Evolutionary conservation across 176 grass and related monocot species (phyloP), one percentile per base, ranked within the genome.

Genomic region (Canna indica): DNA sequence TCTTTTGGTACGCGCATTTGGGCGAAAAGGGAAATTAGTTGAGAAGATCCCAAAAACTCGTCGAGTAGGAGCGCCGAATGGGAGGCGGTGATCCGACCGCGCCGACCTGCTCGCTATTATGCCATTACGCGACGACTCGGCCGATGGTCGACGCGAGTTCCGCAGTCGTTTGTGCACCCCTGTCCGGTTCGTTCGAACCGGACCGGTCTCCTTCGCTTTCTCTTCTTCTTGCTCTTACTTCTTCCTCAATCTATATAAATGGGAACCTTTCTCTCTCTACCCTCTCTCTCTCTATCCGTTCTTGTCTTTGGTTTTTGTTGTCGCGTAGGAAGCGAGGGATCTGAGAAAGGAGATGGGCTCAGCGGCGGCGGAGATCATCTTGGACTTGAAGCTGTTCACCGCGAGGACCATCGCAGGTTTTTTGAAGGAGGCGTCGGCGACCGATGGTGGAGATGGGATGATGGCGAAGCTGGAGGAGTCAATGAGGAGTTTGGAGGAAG

Each of bases 401-500:
- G 45, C 79, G 25, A 30, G 81, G 64, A 76, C 79, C 77, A 85
- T 81, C 61, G 28, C 76, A 7, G 75, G 71, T 26, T 34, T 73
- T 44, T 44, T 47, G 52, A 73, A 58, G 56, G 53, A 27, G 34
- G 35, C 54, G 24, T 20, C 25, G 42, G 81, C 78, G 59, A 77
- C 52, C n/a, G 76, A 78, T 39, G 65, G 35, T 36, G 77, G 72
- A 72, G 81, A 82, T 42, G 77, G 69, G 67, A 85, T 64, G 12
- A 69, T 75, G 3, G 65, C 81, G 28, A 83, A 69, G 67, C 46
- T 91, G 64, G 76, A 86, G 18, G 73, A 80, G 60, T 85, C 85
- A 29, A 81, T 91, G 80, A 80, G 53, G 67, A 77, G 48, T 34
- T 73, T 96, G 47, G 88, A 96, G 56, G 83, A 86, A 65, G 91